Conservation (phyloP, 2,329 filamentous ascomycete genomes). For the Scedosporium apiospermum region DNA sequence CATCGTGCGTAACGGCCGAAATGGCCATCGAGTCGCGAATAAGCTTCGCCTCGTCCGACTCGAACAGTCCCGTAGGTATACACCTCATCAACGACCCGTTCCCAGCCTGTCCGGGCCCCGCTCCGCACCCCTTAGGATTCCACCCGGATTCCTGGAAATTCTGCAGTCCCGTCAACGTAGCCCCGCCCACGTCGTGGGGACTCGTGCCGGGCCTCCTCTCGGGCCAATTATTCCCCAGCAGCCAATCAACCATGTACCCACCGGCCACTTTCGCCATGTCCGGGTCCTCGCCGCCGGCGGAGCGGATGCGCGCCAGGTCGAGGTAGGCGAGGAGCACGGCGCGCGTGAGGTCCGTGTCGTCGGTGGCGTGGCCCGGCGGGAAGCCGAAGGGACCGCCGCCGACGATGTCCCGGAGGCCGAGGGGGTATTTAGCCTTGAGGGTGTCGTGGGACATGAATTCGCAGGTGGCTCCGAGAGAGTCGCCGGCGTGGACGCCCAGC, state of each 20-base stretch:
- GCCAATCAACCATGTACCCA: conserved; percentile 31
- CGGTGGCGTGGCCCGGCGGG: conserved; percentile 33
- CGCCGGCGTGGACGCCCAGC: conserved; percentile 35
- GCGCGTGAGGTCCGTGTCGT: conserved; percentile 38
- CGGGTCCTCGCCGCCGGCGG: background rate
- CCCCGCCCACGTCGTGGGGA: conserved; percentile 30
- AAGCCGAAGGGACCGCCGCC: conserved; percentile 34
- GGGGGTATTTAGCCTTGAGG: conserved; percentile 24
- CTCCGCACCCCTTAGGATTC: conserved; percentile 24
- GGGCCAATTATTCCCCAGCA: conserved; percentile 29
- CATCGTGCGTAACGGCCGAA: conserved; percentile 29
- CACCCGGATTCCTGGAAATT: conserved; percentile 15
- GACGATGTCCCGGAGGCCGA: conserved; percentile 28
- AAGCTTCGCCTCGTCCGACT: conserved; percentile 15
- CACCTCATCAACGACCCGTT: conserved; percentile 40
- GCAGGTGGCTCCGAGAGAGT: conserved; percentile 34
- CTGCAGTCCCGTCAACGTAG: conserved; percentile 24
- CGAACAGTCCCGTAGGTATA: conserved; percentile 33
- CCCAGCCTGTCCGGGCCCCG: conserved; percentile 27
- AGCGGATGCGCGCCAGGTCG: conserved; percentile 11
- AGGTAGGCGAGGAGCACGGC: conserved; percentile 33
- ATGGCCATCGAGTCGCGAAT: conserved; percentile 24
- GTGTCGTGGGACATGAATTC: conserved; percentile 28
- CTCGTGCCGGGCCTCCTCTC: conserved; percentile 19
- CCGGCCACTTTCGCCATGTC: conserved; percentile 25